Base-by-base conservation (phyloP, 768 basidiomycete genomes). In the Plicaturopsis crispa region DNA sequence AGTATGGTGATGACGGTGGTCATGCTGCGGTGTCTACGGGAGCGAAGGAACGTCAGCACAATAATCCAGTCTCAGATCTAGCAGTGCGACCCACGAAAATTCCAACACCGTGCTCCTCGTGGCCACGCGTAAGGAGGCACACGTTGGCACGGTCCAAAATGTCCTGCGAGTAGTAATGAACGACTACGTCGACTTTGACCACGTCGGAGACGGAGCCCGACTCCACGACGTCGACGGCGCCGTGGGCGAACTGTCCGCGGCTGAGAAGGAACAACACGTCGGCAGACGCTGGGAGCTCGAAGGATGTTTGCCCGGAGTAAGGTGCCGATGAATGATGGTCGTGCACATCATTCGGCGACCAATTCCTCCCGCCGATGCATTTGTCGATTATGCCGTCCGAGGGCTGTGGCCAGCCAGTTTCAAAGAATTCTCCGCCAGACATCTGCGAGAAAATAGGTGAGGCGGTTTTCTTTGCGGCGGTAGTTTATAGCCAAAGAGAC, bases 251-350 rank as follows among this genome's bases (percentile, higher is more conserved):
- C 7, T 48, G 44, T 1, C 66, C 66, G 4, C 55, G 55, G 19
- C 63, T 48, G 35, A 67, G 19, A 28, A 67, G 42, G 24, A 57
- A 67, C 20, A 66, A 40, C 3, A 48, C 47, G 0, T 60, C 52
- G 1, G 62, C 44, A 1, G 42, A 21, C 12, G 59, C 35, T 21
- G 59, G 57, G 24, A 68, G 52, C 0, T 49, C 31, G 16, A 67
- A 58, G 1, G 46, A n/a, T n/a, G n/a, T n/a, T n/a, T n/a, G n/a
- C n/a, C n/a, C n/a, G n/a, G n/a, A n/a, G n/a, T n/a, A n/a, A n/a
- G n/a, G n/a, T n/a, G n/a, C n/a, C n/a, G n/a, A n/a, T n/a, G n/a
- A n/a, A n/a, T n/a, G n/a, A n/a, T n/a, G n/a, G n/a, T n/a, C n/a
- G n/a, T n/a, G n/a, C n/a, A n/a, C n/a, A n/a, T n/a, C n/a, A n/a